Evolutionary conservation across 495 filamentous ascomycete genomes (phyloP), one percentile per base, ranked within the genome.

Genomic region (Xylaria scruposa): DNA sequence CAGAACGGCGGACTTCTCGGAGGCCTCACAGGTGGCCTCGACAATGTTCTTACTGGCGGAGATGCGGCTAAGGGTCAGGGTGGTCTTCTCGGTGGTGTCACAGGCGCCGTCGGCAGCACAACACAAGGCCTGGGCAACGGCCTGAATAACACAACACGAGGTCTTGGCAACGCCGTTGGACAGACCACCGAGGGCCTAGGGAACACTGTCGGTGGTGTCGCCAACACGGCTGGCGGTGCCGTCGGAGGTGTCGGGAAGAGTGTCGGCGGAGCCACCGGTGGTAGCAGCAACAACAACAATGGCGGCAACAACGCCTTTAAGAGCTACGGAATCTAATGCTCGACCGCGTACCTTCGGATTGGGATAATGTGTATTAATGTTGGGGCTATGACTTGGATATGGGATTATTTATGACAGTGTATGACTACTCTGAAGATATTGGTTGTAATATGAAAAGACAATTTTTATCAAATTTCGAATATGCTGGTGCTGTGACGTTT

Each of bases 11-110:
- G 81, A 59, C 77, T 84, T 47, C 81, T 84, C 64, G 82, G 81
- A 72, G 77, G 75, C 67, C 69, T 83, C 60, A 81, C 81, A 7
- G 77, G 79, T 58, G 74, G 75, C 51, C 70, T 84, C 54, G 82
- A 84, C 73, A 82, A 83, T 26, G 77, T 82, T 36, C 77, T 83
- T 47, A 82, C 81, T 3, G 81, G 81, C 47, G 82, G 80, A 21
- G 82, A 83, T 56, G 74, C 83, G 68, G 76, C 77, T 17, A 75
- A 84, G 5, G 81, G 81, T 19, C 79, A 84, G 68, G 82, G 81
- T 49, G 82, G 82, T 29, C 81, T 84, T 4, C 75, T 83, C 42
- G 81, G 82, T 47, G 74, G 76, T 31, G 73, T 83, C 24, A 73
- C 73, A 21, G 68, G 72, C n/a, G 73, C 75, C 9, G 73, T 79